phyloP scores from a whole-genome alignment of 345 rosid genomes.

The Brassica nigra region DNA sequence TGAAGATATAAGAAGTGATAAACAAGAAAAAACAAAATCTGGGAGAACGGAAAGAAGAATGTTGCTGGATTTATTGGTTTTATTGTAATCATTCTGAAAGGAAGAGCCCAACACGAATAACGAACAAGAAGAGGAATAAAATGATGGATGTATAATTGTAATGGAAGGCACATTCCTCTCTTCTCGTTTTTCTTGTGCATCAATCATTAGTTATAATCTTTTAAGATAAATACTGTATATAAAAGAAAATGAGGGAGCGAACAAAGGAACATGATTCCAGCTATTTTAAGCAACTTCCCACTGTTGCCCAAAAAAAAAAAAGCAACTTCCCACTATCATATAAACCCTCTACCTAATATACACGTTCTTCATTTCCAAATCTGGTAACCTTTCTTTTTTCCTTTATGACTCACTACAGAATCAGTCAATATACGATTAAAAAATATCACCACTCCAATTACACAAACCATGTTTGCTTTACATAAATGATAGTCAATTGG shows the following conservation, averaged over 20 bases:
- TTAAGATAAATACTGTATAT: background rate
- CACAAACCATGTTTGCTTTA: background rate
- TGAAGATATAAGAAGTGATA: conserved; percentile 14
- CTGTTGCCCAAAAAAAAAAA: no score
- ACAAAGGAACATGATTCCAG: background rate
- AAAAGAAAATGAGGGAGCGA: background rate
- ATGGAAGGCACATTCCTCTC: conserved; percentile 20
- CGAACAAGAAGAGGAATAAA: conserved; percentile 6
- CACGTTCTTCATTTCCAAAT: no score
- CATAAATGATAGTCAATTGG: background rate
- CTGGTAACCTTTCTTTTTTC: no score
- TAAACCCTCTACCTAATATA: no score
- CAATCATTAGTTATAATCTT: background rate
- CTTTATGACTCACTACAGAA: no score
- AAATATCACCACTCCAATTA: background rate
- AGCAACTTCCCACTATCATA: no score
- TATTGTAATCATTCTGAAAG: conserved; percentile 5
- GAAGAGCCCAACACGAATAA: background rate
- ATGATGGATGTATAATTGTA: conserved; percentile 27
- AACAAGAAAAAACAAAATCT: background rate
- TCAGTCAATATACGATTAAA: no score
- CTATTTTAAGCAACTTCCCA: background rate
- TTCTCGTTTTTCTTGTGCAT: background rate
- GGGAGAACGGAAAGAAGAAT: conserved; percentile 13
- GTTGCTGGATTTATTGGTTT: conserved; percentile 10